phyloP scores from a whole-genome alignment of 2,329 filamentous ascomycete species.

The Salinomyces thailandicus region DNA sequence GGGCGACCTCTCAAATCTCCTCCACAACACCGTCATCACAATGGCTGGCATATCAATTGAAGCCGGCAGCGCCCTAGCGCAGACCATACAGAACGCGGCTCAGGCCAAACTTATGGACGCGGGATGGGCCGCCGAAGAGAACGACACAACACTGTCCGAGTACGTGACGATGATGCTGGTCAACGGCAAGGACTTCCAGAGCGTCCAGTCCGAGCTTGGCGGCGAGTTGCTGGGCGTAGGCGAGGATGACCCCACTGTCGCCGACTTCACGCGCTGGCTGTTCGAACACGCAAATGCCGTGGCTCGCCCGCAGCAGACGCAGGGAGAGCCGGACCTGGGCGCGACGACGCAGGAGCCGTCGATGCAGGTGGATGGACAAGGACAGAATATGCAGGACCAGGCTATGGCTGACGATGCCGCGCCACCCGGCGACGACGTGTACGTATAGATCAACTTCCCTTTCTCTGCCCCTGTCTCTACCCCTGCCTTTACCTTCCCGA shows the following conservation, averaged over 20 bases:
- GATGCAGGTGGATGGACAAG: background rate
- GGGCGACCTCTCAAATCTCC: constrained; percentile 1
- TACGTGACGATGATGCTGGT: constrained; percentile 97
- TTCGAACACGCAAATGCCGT: constrained; percentile 47
- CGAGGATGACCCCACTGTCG: constrained; percentile 71
- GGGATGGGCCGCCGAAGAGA: constrained; percentile 76
- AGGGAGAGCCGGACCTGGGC: constrained; percentile 1
- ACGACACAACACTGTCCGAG: constrained; percentile 76
- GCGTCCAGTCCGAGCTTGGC: constrained; percentile 79
- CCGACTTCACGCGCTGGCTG: constrained; percentile 84
- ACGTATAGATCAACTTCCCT: constrained; percentile 20
- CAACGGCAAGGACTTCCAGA: constrained; percentile 84
- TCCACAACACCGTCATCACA: no score
- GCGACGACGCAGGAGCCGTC: constrained; percentile 3
- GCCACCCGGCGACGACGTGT: constrained; percentile 33
- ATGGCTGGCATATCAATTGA: constrained; percentile 62
- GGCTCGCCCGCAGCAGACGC: constrained; percentile 5
- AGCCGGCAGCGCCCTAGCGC: constrained; percentile 70
- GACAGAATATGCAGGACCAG: constrained; percentile 44
- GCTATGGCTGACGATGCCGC: constrained; percentile 58
- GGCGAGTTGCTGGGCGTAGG: constrained; percentile 74
- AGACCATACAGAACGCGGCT: constrained; percentile 70
- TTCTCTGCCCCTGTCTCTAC: background rate
- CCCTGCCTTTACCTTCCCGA: no score
- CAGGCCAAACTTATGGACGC: constrained; percentile 87